Conservation (phyloP, 306 rosid species). For the Trifolium subterraneum region DNA sequence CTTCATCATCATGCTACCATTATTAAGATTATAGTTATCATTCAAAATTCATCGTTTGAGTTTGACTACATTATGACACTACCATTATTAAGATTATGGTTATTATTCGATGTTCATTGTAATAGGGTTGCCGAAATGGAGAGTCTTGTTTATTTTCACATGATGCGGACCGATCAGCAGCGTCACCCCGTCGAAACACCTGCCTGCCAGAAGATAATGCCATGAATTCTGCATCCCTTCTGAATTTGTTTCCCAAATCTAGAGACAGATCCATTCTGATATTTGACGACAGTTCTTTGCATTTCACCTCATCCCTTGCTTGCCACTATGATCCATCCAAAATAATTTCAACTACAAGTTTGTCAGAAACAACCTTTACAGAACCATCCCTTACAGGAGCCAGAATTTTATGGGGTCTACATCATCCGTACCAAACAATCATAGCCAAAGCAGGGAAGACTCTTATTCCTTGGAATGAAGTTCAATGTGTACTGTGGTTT, state of each 20-base stretch:
- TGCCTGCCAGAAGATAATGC: conserved; percentile 60
- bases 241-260: conserved; percentile 53
- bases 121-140: conserved; percentile 87
- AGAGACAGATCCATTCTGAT: conserved; percentile 63
- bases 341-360: conserved; percentile 67
- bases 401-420: conserved; percentile 71
- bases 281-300: conserved; percentile 69
- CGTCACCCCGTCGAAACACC: conserved; percentile 45
- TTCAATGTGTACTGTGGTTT: conserved; percentile 74
- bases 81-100: conserved; percentile 28
- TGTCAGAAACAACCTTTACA: conserved; percentile 52
- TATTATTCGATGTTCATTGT: conserved; percentile 27
- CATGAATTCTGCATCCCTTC: conserved; percentile 54
- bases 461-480: conserved; percentile 70
- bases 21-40: conserved; percentile 29
- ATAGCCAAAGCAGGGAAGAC: conserved; percentile 59
- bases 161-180: conserved; percentile 44
- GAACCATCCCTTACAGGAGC: conserved; percentile 57
- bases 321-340: conserved; percentile 58
- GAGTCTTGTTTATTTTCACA: conserved; percentile 75
- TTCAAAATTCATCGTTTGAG: conserved; percentile 19
- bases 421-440: conserved; percentile 70
- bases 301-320: conserved; percentile 58
- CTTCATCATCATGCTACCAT: conserved; percentile 36
- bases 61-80: conserved; percentile 36